Base-by-base conservation (phyloP, 768 basidiomycete species). In the Tephrocybe sp. region DNA sequence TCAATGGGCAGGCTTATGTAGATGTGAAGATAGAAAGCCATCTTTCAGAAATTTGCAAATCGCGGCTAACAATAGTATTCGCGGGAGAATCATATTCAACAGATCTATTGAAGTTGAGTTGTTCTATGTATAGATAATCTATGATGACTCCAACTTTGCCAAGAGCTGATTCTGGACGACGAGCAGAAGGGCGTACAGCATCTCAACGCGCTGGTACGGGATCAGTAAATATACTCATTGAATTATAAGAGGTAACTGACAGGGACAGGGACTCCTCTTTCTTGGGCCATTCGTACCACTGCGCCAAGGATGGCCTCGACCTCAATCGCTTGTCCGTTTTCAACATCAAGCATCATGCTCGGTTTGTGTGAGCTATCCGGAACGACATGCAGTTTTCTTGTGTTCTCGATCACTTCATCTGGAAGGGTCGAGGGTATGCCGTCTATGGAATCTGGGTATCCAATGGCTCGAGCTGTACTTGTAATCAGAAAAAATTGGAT, bases 291-390 rank as follows among this genome's bases (percentile, higher is more conserved):
- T 35, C 79, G 64, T 16, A 84, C 78, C 1, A 84, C 76, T 52
- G 83, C 78, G 0, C 86, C 85, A 3, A 86, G 51, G 34, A 87
- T 82, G 12, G 76, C 82, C 60, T 87, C 85, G 1, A 87, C 77
- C 65, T 87, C 86, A 49, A 86, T 77, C 32, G 86, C 83, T 46
- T 69, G 70, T 2, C 75, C 77, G 39, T 68, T 73, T 57, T 78
- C 69, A 18, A 69, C 68, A 59, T 86, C 84, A 4, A 85, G 68
- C 26, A 84, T 67, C 83, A 86, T 86, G 57, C 84, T 86, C 5
- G 82, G 75, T 42, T 72, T 68, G 41, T 82, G 76, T 7, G 45
- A 69, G 54, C 69, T 76, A 2, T 76, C 70, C 2, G 83, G 70
- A 21, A 53, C 56, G 27, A 55, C 58, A 52, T 84, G 74, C 24